Evolutionary conservation across 495 filamentous ascomycete species (phyloP), one percentile per base, ranked within the genome.

Genomic region (Penicillium subrubescens): DNA sequence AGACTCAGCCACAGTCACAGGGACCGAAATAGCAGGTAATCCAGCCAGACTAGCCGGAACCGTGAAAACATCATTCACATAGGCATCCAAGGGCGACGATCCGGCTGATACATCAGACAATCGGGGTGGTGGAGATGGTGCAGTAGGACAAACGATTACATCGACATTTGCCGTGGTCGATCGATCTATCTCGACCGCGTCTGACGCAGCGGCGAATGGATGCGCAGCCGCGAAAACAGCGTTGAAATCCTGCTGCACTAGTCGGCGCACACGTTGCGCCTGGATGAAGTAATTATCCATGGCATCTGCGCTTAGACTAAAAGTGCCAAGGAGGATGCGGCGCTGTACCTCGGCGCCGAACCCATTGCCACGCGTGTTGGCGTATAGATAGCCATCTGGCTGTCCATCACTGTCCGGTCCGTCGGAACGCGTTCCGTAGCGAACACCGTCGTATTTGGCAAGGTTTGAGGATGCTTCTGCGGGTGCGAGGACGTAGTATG

Each of bases 261-360:
- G 80, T 53, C 92, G 84, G 4, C 95, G 90, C 51, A 97, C 86
- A 60, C 87, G 87, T 74, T 99, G 95, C 57, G 95, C 95, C 74
- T 97, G 87, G 57, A 96, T 86, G 73, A 99, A 99, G 74, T 98
- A 97, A 71, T 98, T 98, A 69, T 97, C 90, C 63, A 96, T 96
- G 12, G 93, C 92, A 65, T 89, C 87, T 1, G 95, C 92, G 77
- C 92, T 96, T 56, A 99, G 81, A 39, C 89, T 93, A 67, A 96
- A 99, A 8, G 94, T 88, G 14, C 95, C 95, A 2, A 98, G 87
- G 23, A 98, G 73, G 60, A 98, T 97, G 8, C 95, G 84, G 57
- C 91, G 79, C 69, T 90, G 87, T 7, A 97, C 95, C 73, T 99
- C 95, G 5, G 83, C 76, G 2, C 96, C 95, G 63, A 99, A 93